Evolutionary conservation across 2,329 filamentous ascomycete species (phyloP).

Genomic region (Penicillium sp.): DNA sequence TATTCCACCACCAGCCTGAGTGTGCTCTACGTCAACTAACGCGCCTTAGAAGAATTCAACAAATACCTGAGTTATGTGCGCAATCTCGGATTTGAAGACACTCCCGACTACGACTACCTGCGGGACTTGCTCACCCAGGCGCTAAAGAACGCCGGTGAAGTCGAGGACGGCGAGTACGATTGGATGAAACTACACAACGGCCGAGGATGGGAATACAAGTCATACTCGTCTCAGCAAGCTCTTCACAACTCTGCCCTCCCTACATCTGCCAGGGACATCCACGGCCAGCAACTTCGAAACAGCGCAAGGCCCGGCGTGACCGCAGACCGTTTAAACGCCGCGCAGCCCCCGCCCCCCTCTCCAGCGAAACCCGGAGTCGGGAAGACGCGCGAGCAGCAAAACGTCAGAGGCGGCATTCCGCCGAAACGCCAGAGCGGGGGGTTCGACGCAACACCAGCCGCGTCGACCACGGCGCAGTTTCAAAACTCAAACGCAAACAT

Average conservation of each 20-base stretch:
- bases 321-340: conserved; percentile 89
- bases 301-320: conserved; percentile 69
- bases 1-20: conserved; percentile 17
- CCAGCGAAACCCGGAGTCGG: conserved; percentile 78
- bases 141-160: conserved; percentile 89
- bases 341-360: conserved; percentile 86
- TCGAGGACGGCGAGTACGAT: conserved; percentile 98
- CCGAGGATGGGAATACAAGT: conserved; percentile 88
- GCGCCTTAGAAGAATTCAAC: conserved; percentile 81
- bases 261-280: conserved; percentile 83
- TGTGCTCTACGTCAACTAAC: neutral
- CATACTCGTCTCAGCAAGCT: conserved; percentile 72
- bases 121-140: conserved; percentile 96
- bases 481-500: conserved; percentile 93
- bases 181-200: conserved; percentile 98
- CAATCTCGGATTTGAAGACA: conserved; percentile 97
- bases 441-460: conserved; percentile 78
- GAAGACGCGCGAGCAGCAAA: conserved; percentile 75
- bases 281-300: conserved; percentile 68
- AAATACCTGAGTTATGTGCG: conserved; percentile 97
- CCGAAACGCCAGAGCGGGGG: conserved; percentile 73
- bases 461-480: conserved; percentile 94
- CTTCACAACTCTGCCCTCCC: conserved; percentile 77
- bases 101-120: conserved; percentile 96
- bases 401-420: conserved; percentile 73